Evolutionary conservation across 306 rosid genomes (phyloP).

Genomic region (Quercus cerris): DNA sequence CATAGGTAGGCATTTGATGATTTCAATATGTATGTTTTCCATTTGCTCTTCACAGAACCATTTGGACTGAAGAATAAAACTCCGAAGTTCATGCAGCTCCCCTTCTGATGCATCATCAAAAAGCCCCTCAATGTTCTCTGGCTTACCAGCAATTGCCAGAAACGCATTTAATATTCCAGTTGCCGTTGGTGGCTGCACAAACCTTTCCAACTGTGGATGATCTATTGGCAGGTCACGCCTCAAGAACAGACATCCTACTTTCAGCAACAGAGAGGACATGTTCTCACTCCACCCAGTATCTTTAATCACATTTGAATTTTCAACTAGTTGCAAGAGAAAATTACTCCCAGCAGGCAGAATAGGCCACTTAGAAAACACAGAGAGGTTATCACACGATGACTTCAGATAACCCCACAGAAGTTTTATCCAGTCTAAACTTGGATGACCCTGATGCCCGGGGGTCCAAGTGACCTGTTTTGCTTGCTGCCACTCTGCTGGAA

Average conservation of each 20-base stretch:
- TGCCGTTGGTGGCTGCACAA: slow-evolving; percentile 80
- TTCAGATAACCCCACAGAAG: slow-evolving; percentile 88
- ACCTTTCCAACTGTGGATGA: slow-evolving; percentile 73
- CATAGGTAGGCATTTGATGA: slow-evolving; percentile 73
- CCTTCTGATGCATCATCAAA: slow-evolving; percentile 73
- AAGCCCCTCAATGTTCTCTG: slow-evolving; percentile 64
- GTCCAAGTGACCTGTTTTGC: slow-evolving; percentile 78
- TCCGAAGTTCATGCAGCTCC: slow-evolving; percentile 91
- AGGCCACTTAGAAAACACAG: slow-evolving; percentile 88
- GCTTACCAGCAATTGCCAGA: slow-evolving; percentile 72
- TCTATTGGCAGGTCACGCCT: slow-evolving; percentile 70
- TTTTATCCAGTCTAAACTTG: slow-evolving; percentile 88
- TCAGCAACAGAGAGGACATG: slow-evolving; percentile 77
- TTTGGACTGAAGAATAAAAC: slow-evolving; percentile 92
- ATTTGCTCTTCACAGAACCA: slow-evolving; percentile 83
- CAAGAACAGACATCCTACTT: slow-evolving; percentile 81
- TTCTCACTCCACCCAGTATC: slow-evolving; percentile 98
- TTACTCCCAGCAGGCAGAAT: slow-evolving; percentile 73
- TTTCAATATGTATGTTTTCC: slow-evolving; percentile 58
- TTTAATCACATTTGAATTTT: slow-evolving; percentile 72
- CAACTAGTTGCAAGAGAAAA: slow-evolving; percentile 66
- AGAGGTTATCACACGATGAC: slow-evolving; percentile 74
- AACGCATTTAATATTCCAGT: slow-evolving; percentile 71
- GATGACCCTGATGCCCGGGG: slow-evolving; percentile 84
- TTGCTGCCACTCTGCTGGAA: slow-evolving; percentile 92